Evolutionary conservation across 305 asterid species (phyloP).

Genomic region (Fraxinus albicans): DNA sequence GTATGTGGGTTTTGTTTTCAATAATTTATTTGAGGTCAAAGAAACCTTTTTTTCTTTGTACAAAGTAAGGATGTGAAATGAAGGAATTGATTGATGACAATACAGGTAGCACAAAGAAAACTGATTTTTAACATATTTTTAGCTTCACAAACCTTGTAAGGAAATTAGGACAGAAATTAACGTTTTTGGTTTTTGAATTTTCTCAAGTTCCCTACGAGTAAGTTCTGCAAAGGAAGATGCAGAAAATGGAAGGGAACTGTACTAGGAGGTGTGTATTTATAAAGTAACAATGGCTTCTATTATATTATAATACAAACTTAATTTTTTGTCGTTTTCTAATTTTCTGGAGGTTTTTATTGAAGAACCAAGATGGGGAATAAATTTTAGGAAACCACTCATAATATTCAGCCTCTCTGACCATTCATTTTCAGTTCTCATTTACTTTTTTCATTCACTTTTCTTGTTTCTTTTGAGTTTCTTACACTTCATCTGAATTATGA

Average conservation of each 20-base stretch:
- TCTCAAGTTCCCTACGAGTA: constrained; percentile 21
- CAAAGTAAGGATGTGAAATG: constrained; percentile 6
- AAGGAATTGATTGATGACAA: constrained; percentile 8
- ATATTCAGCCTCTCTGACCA: constrained; percentile 14
- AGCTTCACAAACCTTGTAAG: constrained; percentile 32
- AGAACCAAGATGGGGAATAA: constrained; percentile 21
- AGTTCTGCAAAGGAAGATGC: constrained; percentile 33
- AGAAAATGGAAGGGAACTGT: constrained; percentile 47
- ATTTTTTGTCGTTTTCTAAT: constrained; percentile 14
- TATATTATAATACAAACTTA: constrained; percentile 16
- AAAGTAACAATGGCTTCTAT: background rate
- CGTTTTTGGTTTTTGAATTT: constrained; percentile 25
- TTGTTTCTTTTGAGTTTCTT: constrained; percentile 19
- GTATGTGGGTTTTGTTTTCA: background rate
- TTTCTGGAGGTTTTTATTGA: constrained; percentile 30
- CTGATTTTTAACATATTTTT: background rate
- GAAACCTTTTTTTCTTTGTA: background rate
- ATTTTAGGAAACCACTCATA: constrained; percentile 21
- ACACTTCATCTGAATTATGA: background rate
- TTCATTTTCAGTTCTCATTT: background rate
- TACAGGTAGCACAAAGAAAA: background rate
- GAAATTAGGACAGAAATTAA: constrained; percentile 21
- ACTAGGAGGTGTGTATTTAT: constrained; percentile 42
- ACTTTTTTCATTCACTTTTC: background rate
- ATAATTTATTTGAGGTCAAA: background rate